Percentiles rank a stretch among this genome's conserved stretches.
These are phyloP conservation scores for Neoboletus brunneissimus DNA, from an alignment of 768 basidiomycete species.

Conservation along the genomic window DNA sequence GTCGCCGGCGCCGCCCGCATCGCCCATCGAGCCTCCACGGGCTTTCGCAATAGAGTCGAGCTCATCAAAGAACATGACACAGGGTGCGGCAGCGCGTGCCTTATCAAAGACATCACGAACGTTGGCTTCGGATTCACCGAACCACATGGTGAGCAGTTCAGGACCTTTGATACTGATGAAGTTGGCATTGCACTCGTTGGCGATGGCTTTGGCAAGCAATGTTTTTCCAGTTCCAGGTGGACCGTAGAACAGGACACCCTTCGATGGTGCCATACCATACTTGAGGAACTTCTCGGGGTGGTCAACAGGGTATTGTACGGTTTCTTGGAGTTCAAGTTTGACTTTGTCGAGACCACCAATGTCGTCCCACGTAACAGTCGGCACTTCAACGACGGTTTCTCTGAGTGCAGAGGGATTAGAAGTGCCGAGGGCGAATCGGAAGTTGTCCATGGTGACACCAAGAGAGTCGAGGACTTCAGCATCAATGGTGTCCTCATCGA, in stretches of 20 bases:
- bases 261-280: conserved; percentile 99
- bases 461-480: conserved; percentile 98
- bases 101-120: conserved; percentile 99
- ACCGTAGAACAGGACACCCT: conserved; percentile 99
- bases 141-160: conserved; percentile 99
- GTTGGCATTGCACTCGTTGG: conserved; percentile 99
- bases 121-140: conserved; percentile 99
- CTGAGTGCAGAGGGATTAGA: conserved; percentile 98
- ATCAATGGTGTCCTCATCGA: conserved; percentile 97
- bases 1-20: conserved; percentile 95
- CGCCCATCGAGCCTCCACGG: conserved; percentile 80
- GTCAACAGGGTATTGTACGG: conserved; percentile 99
- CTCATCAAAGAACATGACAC: conserved; percentile 99
- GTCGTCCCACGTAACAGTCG: conserved; percentile 98
- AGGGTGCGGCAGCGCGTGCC: conserved; percentile 97
- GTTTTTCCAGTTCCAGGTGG: conserved; percentile 99
- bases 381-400: conserved; percentile 99
- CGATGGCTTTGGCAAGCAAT: conserved; percentile 96
- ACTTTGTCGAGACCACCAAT: conserved; percentile 99
- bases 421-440: conserved; percentile 96
- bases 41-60: conserved; percentile 98
- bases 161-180: conserved; percentile 99
- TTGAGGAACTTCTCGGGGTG: conserved; percentile 99
- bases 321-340: conserved; percentile 98
- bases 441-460: conserved; percentile 99